Evolutionary conservation across 73 alveolate genomes (phyloP).

Genomic region (Uronychia setigera): DNA sequence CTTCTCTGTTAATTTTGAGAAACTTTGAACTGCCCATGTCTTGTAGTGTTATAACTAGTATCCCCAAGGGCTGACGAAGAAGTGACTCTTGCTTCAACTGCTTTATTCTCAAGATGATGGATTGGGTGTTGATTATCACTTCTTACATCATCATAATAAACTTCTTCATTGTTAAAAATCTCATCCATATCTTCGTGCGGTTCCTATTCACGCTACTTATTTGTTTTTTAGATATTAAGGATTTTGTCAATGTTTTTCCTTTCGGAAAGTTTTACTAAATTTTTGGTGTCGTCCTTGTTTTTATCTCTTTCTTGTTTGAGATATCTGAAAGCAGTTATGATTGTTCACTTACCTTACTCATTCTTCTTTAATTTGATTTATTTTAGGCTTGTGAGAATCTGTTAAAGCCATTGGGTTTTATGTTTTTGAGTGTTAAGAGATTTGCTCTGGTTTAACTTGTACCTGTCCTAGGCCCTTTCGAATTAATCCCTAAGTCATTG

Average conservation of each 20-base stretch:
- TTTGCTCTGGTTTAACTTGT: too few species aligned
- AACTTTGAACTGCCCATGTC: neutral
- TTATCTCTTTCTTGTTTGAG: neutral
- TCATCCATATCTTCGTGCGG: neutral
- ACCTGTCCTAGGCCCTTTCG: too few species aligned
- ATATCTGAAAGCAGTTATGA: neutral
- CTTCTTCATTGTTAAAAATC: neutral
- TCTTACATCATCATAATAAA: too few species aligned
- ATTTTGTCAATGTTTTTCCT: neutral
- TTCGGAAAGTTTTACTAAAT: neutral
- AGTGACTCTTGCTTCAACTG: constrained; percentile 1
- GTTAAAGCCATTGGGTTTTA: neutral
- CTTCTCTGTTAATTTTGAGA: neutral
- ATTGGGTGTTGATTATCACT: too few species aligned
- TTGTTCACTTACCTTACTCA: neutral
- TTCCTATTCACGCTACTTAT: too few species aligned
- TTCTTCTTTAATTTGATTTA: neutral
- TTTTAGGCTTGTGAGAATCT: too few species aligned
- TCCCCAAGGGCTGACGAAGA: too few species aligned
- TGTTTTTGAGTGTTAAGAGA: neutral
- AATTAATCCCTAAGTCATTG: neutral
- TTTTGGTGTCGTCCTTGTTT: neutral
- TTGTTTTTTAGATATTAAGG: too few species aligned
- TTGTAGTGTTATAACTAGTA: too few species aligned
- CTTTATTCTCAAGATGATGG: neutral